Evolutionary conservation across 345 rosid species (phyloP), one percentile per base, ranked within the genome.

Genomic region (Nephelium lappaceum): DNA sequence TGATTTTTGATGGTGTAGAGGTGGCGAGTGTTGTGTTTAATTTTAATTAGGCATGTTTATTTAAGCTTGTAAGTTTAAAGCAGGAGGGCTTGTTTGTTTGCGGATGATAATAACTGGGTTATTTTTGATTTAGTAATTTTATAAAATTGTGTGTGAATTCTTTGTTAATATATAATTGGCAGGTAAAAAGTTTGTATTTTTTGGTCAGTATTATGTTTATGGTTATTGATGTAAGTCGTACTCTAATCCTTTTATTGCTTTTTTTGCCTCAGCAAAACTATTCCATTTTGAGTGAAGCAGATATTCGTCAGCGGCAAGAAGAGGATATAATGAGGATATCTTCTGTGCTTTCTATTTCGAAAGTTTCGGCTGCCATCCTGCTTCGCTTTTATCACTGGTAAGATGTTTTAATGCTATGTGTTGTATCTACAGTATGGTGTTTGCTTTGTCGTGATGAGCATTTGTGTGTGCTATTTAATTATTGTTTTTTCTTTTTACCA

Each of bases 351-450:
- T 92, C 95, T 19, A 89, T 93, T 83, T 77, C 95, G 39, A 77
- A 73, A 64, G 78, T 74, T 76, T 83, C 86, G 5, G 91, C 97
- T 72, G 81, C 84, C 31, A 75, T 92, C 78, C 73, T 93, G 36
- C 95, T 93, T 45, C 89, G 91, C 42, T 84, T 83, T 72, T 92
- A 87, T 83, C 88, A 88, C 78, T 93, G 98, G 98, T 93, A 78
- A 58, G 63, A 76, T 75, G 11, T 74, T 31, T 25, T 39, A 63
- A 18, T 23, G 55, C 8, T 23, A 21, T 14, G 18, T 58, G 36
- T 58, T 70, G 23, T 38, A 19, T 27, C 61, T 43, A 16, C 63
- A 25, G 64, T 64, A 27, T 43, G 8, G 51, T 36, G 36, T 12
- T 21, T 51, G 7, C 64, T 75, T 49, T 64, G 47, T 49, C n/a